Base-by-base conservation (phyloP, 2,329 filamentous ascomycete genomes). In the Alternaria triticina region DNA sequence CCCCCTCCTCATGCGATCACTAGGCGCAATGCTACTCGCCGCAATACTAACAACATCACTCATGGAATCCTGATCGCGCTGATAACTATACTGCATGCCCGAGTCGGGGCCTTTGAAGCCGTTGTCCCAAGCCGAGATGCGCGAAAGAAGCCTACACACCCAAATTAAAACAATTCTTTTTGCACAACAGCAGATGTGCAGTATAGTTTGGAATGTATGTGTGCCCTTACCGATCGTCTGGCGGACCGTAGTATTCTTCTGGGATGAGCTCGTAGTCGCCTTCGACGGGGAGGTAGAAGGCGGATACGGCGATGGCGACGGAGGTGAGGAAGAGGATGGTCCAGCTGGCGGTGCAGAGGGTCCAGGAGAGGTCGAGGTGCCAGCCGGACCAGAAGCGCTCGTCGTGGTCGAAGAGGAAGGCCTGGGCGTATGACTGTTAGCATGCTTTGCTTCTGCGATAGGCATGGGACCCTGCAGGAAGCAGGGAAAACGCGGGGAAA, bases 191-290 rank as follows among this genome's bases (percentile, higher is more conserved):
- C 23, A 50, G 56, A 49, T 46, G 57, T 23, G 58, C 30, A 22
- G 20, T 22, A 4, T 22, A 22, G 2, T 2, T 22, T 22, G 20
- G 20, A 22, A 22, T 22, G 20, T 22, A 22, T 22, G 20, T 46
- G 57, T 23, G 58, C 30, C 65, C 76, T 71, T 72, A 79, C 77
- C 72, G 73, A 63, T 79, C 76, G 57, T 78, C 76, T 61, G 76
- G 74, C 57, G 74, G 71, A 40, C 72, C 55, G 36, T 69, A 61
- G 46, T 70, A 62, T 52, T 69, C 62, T 46, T 78, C 73, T 28
- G 83, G 88, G 75, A 89, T 93, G 66, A 92, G 87, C 77, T 97
- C 92, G 82, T 97, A 97, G 59, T 93, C 94, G 73, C 91, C 92
- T 77, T 97, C 94, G 0, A 89, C 86, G 1, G 93, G 91, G 46